These are phyloP conservation scores for Kwoniella shandongensis DNA, from an alignment of 768 basidiomycete genomes.

Conservation along the genomic window DNA sequence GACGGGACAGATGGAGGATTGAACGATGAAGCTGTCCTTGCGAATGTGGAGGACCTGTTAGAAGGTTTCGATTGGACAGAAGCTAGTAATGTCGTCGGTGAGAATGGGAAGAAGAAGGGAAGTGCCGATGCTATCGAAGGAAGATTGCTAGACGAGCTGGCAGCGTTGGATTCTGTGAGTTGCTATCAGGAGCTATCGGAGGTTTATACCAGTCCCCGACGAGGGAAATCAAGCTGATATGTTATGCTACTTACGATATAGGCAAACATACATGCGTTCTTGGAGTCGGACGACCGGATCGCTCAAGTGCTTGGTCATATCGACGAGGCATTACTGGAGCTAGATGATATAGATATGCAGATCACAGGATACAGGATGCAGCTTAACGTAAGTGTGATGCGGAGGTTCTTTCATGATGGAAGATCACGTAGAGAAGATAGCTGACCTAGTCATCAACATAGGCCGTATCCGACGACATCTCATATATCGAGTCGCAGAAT, in stretches of 20 bases:
- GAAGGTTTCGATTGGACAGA: slow-evolving; percentile 95
- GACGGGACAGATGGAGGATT: slow-evolving; percentile 59
- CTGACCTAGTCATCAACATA: slow-evolving; percentile 49
- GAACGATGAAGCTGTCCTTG: slow-evolving; percentile 69
- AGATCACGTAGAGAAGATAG: background rate
- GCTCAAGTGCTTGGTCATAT: slow-evolving; percentile 78
- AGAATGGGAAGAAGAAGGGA: slow-evolving; percentile 61
- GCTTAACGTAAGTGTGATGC: slow-evolving; percentile 81
- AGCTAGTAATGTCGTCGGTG: slow-evolving; percentile 13
- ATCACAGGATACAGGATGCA: slow-evolving; percentile 95
- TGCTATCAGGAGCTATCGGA: too few relatives aligned
- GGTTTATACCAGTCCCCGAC: too few relatives aligned
- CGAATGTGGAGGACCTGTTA: slow-evolving; percentile 96
- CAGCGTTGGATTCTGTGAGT: slow-evolving; percentile 86
- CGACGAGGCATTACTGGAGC: slow-evolving; percentile 81
- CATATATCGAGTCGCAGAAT: slow-evolving; percentile 92
- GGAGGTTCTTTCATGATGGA: background rate
- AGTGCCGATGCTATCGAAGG: slow-evolving; percentile 91
- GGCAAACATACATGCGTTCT: slow-evolving; percentile 97
- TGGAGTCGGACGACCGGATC: slow-evolving; percentile 92
- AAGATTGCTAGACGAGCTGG: slow-evolving; percentile 79
- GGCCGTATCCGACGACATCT: slow-evolving; percentile 94
- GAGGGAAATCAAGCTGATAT: too few relatives aligned
- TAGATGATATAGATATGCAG: slow-evolving; percentile 84
- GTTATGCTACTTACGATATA: too few relatives aligned